Evolutionary conservation across 345 rosid species (phyloP), one percentile per base, ranked within the genome.

Genomic region (Laguncularia racemosa): DNA sequence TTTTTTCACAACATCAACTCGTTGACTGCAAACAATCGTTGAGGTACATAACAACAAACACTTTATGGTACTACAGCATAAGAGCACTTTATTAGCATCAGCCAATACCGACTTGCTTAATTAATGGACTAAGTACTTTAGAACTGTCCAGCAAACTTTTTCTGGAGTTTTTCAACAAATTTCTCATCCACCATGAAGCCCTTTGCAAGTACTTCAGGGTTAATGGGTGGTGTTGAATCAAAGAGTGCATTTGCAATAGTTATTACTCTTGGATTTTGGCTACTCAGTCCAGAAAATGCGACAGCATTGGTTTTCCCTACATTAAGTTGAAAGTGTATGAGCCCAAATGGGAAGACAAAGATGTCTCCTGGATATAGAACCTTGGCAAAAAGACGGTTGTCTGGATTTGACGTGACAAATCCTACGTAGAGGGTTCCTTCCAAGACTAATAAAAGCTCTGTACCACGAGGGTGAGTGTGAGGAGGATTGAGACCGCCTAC

Each of bases 261-360:
- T 14, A 60, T 67, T n/a, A 67, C 33, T 16, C 71, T 61, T 0
- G 71, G 60, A 46, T 67, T 67, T 12, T 67, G 71, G 49, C 65
- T 67, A 59, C 56, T 64, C 18, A 66, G 58, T 13, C 70, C 70
- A 2, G 64, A 17, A 17, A 66, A 57, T 3, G 70, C 70, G 44
- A 66, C 48, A 0, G 64, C 70, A 0, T 48, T 52, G 1, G 58
- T 66, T n/a, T 66, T 52, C 20, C 70, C 70, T 4, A 66, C 18
- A 21, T 66, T 66, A 20, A 66, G 26, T 57, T 66, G 70, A 48
- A 66, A 66, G 59, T 66, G 70, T 23, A 66, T 58, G 45, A 66
- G 48, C n/a, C 70, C 70, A 5, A 58, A 44, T 1, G 70, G 70
- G 48, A 66, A 66, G 19, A 66, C 70, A 48, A 66, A 66, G 10